These are phyloP conservation scores for Starmerella vitae DNA, from an alignment of 805 yeast species.

Conservation along the genomic window DNA sequence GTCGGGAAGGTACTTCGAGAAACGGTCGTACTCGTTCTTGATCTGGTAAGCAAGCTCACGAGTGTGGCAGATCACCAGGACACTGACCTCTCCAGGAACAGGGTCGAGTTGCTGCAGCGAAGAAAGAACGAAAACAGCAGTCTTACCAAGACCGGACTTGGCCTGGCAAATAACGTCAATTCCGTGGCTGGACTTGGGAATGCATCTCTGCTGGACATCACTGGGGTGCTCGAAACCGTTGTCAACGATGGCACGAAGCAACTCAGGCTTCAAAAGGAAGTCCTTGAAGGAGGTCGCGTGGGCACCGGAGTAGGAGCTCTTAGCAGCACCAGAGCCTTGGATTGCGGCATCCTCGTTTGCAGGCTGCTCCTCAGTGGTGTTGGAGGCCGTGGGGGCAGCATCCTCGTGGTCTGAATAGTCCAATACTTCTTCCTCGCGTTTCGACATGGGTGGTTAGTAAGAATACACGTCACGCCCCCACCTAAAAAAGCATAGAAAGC, in stretches of 20 bases:
- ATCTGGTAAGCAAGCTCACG: slow-evolving; percentile 98
- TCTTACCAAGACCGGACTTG: slow-evolving; percentile 98
- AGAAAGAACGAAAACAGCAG: slow-evolving; percentile 92
- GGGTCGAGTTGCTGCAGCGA: slow-evolving; percentile 96
- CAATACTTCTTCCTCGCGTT: slow-evolving; percentile 91
- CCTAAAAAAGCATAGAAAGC: too few species aligned
- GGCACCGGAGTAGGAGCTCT: slow-evolving; percentile 95
- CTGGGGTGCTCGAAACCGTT: slow-evolving; percentile 99
- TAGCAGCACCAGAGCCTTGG: slow-evolving; percentile 37
- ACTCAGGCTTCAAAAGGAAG: slow-evolving; percentile 89
- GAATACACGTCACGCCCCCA: too few species aligned
- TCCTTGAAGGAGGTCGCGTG: slow-evolving; percentile 98
- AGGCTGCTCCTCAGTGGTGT: slow-evolving; percentile 6
- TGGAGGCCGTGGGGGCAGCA: slow-evolving; percentile 41
- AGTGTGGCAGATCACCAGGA: slow-evolving; percentile 92
- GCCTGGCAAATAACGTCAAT: slow-evolving; percentile 98
- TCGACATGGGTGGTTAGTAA: slow-evolving; percentile 20
- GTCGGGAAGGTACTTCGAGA: slow-evolving; percentile 96
- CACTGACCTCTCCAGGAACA: slow-evolving; percentile 89
- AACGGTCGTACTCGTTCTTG: slow-evolving; percentile 91
- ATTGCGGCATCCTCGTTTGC: slow-evolving; percentile 30
- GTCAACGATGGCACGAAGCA: slow-evolving; percentile 93
- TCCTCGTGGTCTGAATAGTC: slow-evolving; percentile 99
- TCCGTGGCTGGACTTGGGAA: slow-evolving; percentile 95
- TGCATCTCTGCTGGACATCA: slow-evolving; percentile 97